Evolutionary conservation across 2,329 filamentous ascomycete species (phyloP).

Genomic region (Pseudopithomyces maydicus): DNA sequence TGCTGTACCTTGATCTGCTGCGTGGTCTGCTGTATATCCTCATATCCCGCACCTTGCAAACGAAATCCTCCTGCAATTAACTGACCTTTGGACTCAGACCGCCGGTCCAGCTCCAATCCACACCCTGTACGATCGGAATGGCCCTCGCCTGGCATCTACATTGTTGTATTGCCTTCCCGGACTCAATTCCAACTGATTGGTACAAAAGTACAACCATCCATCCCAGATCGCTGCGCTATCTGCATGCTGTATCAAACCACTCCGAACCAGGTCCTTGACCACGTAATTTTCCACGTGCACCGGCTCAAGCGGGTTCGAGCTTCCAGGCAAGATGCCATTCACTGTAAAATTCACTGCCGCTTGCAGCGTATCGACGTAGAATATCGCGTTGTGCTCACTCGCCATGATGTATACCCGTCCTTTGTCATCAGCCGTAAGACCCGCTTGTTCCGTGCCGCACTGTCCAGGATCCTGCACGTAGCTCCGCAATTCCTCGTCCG

Average conservation of each 20-base stretch:
- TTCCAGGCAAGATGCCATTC: constrained; percentile 41
- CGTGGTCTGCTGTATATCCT: too few species aligned
- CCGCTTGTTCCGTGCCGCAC: constrained; percentile 48
- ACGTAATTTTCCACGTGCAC: constrained; percentile 45
- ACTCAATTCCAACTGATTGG: constrained; percentile 47
- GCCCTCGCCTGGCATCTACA: constrained; percentile 42
- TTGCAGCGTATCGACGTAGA: constrained; percentile 49
- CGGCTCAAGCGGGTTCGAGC: constrained; percentile 23
- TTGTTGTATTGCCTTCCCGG: constrained; percentile 47
- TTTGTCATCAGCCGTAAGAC: constrained; percentile 49
- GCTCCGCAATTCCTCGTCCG: constrained; percentile 43
- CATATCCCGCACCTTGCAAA: not conserved
- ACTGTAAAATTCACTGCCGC: constrained; percentile 41
- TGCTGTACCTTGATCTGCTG: too few species aligned
- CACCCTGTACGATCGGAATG: constrained; percentile 43
- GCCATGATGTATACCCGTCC: constrained; percentile 50
- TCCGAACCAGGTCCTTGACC: constrained; percentile 48
- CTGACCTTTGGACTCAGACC: constrained; percentile 23
- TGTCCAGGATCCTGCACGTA: constrained; percentile 48
- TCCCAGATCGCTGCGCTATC: constrained; percentile 48
- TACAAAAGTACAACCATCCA: constrained; percentile 51
- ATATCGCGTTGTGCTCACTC: constrained; percentile 52
- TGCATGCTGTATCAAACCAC: constrained; percentile 50
- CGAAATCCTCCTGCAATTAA: not conserved
- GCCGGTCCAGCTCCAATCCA: constrained; percentile 46